A percentile compares a stretch with the other conserved stretches of the same genome.
phyloP scores from a whole-genome alignment of 768 basidiomycete genomes.

The Amanita muscaria region DNA sequence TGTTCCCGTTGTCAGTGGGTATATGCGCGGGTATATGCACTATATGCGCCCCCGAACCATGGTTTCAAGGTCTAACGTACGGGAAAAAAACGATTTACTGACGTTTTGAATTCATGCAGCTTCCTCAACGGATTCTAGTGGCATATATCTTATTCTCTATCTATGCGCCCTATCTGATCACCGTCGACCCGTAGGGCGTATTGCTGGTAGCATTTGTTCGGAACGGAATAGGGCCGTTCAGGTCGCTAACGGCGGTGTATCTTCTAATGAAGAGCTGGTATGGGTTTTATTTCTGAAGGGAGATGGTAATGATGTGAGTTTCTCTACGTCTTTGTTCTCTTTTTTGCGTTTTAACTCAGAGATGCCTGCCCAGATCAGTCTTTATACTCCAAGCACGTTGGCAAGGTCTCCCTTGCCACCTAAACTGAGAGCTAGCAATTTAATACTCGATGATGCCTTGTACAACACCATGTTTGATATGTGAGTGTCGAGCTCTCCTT shows the following conservation, averaged over 20 bases:
- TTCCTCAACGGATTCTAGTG: slow-evolving; percentile 66
- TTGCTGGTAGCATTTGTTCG: slow-evolving; percentile 57
- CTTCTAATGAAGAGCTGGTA: slow-evolving; percentile 67
- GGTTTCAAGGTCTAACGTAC: too few relatives aligned
- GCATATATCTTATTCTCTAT: slow-evolving; percentile 72
- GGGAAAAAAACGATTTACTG: too few relatives aligned
- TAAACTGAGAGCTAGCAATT: slow-evolving; percentile 64
- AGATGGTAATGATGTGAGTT: slow-evolving; percentile 69
- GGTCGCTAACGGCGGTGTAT: slow-evolving; percentile 40
- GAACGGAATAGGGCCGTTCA: slow-evolving; percentile 52
- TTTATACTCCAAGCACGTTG: slow-evolving; percentile 68
- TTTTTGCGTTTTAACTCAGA: not conserved
- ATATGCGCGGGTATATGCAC: too few relatives aligned
- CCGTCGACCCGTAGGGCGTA: slow-evolving; percentile 71
- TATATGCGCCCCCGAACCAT: too few relatives aligned
- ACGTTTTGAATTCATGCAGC: slow-evolving; percentile 26
- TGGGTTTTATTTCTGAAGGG: slow-evolving; percentile 81
- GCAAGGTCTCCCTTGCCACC: slow-evolving; percentile 69
- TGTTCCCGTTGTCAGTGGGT: slow-evolving; percentile 9
- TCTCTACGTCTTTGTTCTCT: not conserved
- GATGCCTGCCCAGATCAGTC: slow-evolving; percentile 51
- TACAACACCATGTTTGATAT: too few relatives aligned
- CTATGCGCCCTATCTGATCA: slow-evolving; percentile 68
- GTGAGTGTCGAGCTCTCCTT: slow-evolving; percentile 28
- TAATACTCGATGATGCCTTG: slow-evolving; percentile 57